A percentile compares a stretch with the other conserved stretches of the same genome.
Evolutionary conservation across 495 filamentous ascomycete species (phyloP).

Genomic region (Chaetomium fimeti): DNA sequence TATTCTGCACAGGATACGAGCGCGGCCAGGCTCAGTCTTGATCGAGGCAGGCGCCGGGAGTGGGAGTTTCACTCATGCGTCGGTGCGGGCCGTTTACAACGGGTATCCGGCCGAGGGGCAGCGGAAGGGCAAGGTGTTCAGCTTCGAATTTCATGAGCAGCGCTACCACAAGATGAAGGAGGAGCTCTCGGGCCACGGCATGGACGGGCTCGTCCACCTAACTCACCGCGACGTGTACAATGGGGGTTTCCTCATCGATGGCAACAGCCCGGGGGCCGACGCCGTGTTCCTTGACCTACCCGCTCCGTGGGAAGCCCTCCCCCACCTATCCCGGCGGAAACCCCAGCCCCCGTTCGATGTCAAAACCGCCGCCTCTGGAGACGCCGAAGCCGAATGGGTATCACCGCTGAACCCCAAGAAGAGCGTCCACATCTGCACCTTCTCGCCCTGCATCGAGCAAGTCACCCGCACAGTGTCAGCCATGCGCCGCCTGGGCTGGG

Average conservation of each 20-base stretch:
- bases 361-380: constrained; percentile 11
- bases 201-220: constrained; percentile 70
- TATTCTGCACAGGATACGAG: constrained; percentile 82
- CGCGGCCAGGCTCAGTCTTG: constrained; percentile 71
- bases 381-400: constrained; percentile 39
- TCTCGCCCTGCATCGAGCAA: constrained; percentile 96
- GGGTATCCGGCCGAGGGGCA: constrained; percentile 59
- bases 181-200: constrained; percentile 72
- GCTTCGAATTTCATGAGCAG: constrained; percentile 87
- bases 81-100: constrained; percentile 82
- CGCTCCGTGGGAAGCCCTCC: constrained; percentile 87
- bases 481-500: constrained; percentile 78
- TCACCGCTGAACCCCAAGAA: constrained; percentile 69
- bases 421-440: constrained; percentile 79
- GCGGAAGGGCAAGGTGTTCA: constrained; percentile 74
- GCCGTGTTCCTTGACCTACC: constrained; percentile 91
- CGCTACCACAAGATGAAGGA: constrained; percentile 67
- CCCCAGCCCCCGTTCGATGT: constrained; percentile 27
- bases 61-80: constrained; percentile 91
- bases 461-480: constrained; percentile 76
- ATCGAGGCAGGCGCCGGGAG: constrained; percentile 95
- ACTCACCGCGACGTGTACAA: constrained; percentile 90
- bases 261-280: constrained; percentile 62
- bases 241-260: constrained; percentile 71
- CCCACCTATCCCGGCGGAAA: constrained; percentile 68